Evolutionary conservation across 805 yeast genomes (phyloP).

Genomic region (Candida loeiensis): DNA sequence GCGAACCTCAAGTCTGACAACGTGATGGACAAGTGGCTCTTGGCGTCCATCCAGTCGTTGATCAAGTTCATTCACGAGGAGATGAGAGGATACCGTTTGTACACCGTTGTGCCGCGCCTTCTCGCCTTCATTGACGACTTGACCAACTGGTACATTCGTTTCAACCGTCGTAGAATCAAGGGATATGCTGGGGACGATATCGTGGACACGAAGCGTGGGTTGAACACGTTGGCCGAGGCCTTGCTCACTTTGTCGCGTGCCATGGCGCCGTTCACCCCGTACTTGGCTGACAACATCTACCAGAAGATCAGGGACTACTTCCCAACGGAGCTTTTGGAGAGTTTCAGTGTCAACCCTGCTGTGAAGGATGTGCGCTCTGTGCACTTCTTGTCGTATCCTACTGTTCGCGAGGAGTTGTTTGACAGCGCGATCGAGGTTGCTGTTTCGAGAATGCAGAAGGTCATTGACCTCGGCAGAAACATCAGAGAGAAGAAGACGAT

Average conservation of each 20-base stretch:
- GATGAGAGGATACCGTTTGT: constrained; percentile 86
- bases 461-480: constrained; percentile 92
- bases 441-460: constrained; percentile 93
- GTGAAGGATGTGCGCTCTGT: constrained; percentile 73
- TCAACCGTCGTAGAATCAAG: constrained; percentile 96
- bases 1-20: constrained; percentile 63
- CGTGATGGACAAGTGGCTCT: constrained; percentile 96
- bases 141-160: constrained; percentile 98
- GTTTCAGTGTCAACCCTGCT: constrained; percentile 35
- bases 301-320: constrained; percentile 64
- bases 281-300: constrained; percentile 86
- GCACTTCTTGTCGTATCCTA: constrained; percentile 91
- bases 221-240: constrained; percentile 89
- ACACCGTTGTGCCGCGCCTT: constrained; percentile 93
- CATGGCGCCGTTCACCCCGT: constrained; percentile 99
- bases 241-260: constrained; percentile 85
- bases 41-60: constrained; percentile 93
- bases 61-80: constrained; percentile 82
- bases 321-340: constrained; percentile 52
- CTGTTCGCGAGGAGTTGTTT: constrained; percentile 71
- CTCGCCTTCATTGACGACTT: constrained; percentile 86
- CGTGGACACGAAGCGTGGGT: constrained; percentile 79
- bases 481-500: constrained; percentile 94
- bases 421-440: constrained; percentile 84
- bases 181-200: constrained; percentile 74